These are phyloP conservation scores for Helianthus annuus DNA, from an alignment of 129 eudicot genomes.

Conservation along the genomic window DNA sequence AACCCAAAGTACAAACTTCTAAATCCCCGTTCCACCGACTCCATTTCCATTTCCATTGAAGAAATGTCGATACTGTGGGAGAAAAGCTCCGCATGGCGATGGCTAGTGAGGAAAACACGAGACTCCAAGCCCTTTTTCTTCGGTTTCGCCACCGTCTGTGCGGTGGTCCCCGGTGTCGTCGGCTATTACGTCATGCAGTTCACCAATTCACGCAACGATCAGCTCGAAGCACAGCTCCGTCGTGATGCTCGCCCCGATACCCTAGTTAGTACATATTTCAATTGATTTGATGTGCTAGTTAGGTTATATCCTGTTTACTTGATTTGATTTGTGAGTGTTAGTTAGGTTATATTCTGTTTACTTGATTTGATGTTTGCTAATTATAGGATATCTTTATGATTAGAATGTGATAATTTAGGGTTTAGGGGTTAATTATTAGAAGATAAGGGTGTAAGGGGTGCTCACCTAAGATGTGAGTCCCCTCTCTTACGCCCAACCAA, in stretches of 20 bases:
- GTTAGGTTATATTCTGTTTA: neutral
- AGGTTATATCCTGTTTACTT: neutral
- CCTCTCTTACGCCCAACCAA: too few relatives aligned
- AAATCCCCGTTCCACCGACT: neutral
- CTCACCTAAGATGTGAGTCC: too few relatives aligned
- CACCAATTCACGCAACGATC: constrained; percentile 50
- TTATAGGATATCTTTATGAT: neutral
- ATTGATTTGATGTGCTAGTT: neutral
- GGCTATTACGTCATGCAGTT: constrained; percentile 82
- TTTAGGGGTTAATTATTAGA: neutral
- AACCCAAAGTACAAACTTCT: too few relatives aligned
- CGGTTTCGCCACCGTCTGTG: constrained; percentile 78
- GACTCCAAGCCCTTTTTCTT: constrained; percentile 90
- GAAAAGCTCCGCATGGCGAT: constrained; percentile 74
- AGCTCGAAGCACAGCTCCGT: constrained; percentile 81
- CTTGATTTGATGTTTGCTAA: too few relatives aligned
- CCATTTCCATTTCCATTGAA: neutral
- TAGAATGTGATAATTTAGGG: neutral
- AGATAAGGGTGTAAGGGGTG: too few relatives aligned
- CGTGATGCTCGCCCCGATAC: constrained; percentile 69
- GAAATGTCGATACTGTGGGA: constrained; percentile 58
- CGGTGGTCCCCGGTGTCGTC: constrained; percentile 70
- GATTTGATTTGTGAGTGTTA: neutral
- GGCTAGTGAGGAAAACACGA: constrained; percentile 64
- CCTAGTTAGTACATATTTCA: constrained; percentile 30